Percentiles rank a stretch among this genome's conserved stretches.
These are phyloP conservation scores for Nephelium lappaceum DNA, from an alignment of 345 rosid species.

Conservation along the genomic window DNA sequence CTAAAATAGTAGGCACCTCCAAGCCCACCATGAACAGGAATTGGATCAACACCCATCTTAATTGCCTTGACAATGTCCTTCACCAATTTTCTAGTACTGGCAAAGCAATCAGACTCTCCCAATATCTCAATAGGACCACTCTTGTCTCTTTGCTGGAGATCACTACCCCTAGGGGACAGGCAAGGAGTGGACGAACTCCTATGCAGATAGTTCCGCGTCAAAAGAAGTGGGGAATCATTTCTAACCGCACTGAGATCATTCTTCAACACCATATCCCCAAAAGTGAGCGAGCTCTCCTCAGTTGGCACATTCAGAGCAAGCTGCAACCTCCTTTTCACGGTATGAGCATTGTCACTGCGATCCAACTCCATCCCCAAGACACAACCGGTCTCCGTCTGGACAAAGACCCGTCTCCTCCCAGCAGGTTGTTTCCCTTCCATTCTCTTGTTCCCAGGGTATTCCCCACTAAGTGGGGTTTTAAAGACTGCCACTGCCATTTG, in stretches of 20 bases:
- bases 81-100: slow-evolving; percentile 49
- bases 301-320: slow-evolving; percentile 82
- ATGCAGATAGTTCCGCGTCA: slow-evolving; percentile 76
- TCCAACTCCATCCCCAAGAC: slow-evolving; percentile 99
- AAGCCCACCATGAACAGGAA: slow-evolving; percentile 79
- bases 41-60: slow-evolving; percentile 81
- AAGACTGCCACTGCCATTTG: slow-evolving; percentile 93
- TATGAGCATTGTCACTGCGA: slow-evolving; percentile 89
- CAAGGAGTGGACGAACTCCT: slow-evolving; percentile 98
- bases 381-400: slow-evolving; percentile 96
- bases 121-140: slow-evolving; percentile 90
- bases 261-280: slow-evolving; percentile 83
- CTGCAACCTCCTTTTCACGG: slow-evolving; percentile 93
- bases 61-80: slow-evolving; percentile 82
- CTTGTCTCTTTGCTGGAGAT: slow-evolving; percentile 73
- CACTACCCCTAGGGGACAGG: slow-evolving; percentile 89
- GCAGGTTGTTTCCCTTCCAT: slow-evolving; percentile 75
- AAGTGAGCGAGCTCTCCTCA: slow-evolving; percentile 78
- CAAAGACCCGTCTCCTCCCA: slow-evolving; percentile 85
- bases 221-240: slow-evolving; percentile 83
- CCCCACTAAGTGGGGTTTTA: slow-evolving; percentile 75
- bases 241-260: slow-evolving; percentile 91
- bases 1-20: slow-evolving; percentile 96
- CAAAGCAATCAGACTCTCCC: slow-evolving; percentile 63
- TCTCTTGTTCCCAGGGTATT: slow-evolving; percentile 49